Percentiles rank a stretch among this genome's conserved stretches.
phyloP scores from a whole-genome alignment of 208 protist genomes.

The Acanthamoeba rhysodes region DNA sequence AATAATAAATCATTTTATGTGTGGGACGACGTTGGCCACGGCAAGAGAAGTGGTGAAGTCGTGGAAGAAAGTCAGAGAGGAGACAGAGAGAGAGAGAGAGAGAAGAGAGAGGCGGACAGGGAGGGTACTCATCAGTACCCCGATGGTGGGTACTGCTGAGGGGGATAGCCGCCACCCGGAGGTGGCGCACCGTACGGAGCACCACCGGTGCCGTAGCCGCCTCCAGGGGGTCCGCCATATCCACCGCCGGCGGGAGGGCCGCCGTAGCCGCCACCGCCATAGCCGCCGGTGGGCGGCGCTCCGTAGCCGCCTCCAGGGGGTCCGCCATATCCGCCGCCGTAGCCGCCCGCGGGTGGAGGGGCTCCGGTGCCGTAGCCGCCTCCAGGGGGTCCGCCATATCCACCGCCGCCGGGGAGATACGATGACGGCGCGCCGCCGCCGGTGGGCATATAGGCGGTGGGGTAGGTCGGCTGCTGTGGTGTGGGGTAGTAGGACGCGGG shows the following conservation, averaged over 20 bases:
- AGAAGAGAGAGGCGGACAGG: neutral
- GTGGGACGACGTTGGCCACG: no score
- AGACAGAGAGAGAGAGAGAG: neutral
- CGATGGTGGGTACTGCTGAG: constrained; percentile 32
- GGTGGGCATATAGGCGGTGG: neutral
- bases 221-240: neutral
- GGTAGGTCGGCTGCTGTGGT: neutral
- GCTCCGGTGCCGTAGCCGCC: neutral
- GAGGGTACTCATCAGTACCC: neutral
- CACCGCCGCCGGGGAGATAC: neutral
- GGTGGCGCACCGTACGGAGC: neutral
- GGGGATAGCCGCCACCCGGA: neutral
- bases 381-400: neutral
- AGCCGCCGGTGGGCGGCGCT: neutral
- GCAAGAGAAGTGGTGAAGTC: no score
- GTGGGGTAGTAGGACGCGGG: constrained; percentile 4
- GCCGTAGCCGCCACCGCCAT: constrained; percentile 18
- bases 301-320: neutral
- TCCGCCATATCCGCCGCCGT: neutral
- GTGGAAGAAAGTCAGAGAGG: no score
- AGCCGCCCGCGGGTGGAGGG: neutral
- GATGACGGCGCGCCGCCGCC: neutral
- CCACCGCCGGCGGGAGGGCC: neutral
- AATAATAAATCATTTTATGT: no score
- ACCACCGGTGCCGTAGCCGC: neutral